Percentiles rank a stretch among this genome's conserved stretches.
Evolutionary conservation across 768 basidiomycete genomes (phyloP).

Genomic region (Suillus subalutaceus): DNA sequence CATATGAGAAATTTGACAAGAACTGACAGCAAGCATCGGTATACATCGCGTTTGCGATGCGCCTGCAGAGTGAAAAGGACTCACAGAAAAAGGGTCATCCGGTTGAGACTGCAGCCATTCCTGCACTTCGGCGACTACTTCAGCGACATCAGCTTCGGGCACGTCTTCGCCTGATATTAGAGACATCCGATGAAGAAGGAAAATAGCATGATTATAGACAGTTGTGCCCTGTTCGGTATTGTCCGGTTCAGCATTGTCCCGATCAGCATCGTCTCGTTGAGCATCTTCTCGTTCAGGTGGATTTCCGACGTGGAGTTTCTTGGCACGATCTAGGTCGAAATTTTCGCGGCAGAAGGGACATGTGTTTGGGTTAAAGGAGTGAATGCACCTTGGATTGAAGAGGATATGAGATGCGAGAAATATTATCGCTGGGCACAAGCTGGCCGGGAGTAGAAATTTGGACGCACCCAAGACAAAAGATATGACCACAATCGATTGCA

Average conservation of each 20-base stretch:
- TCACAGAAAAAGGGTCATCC: conserved; percentile 41
- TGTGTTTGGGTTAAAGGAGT: conserved; percentile 47
- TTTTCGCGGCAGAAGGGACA: conserved; percentile 71
- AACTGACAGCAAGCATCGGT: neutral
- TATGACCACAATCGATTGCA: conserved; percentile 76
- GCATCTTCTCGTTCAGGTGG: conserved; percentile 30
- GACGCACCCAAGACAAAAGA: conserved; percentile 68
- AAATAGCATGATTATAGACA: conserved; percentile 43
- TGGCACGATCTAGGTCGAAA: conserved; percentile 56
- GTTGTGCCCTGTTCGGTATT: conserved; percentile 37
- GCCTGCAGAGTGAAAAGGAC: conserved; percentile 16
- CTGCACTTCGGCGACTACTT: conserved; percentile 50
- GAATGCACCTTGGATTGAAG: conserved; percentile 51
- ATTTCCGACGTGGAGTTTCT: conserved; percentile 64
- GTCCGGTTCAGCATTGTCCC: conserved; percentile 30
- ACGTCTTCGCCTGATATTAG: conserved; percentile 35
- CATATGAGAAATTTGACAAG: conserved; percentile 21
- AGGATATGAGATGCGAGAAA: neutral
- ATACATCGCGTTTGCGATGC: neutral
- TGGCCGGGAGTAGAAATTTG: conserved; percentile 21
- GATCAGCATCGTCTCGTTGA: conserved; percentile 33
- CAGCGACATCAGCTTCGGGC: conserved; percentile 36
- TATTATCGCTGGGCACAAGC: neutral
- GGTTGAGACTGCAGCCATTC: conserved; percentile 50
- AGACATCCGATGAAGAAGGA: conserved; percentile 37